These are phyloP conservation scores for Colletotrichum phormii DNA, from an alignment of 2,329 filamentous ascomycete genomes.

Conservation along the genomic window DNA sequence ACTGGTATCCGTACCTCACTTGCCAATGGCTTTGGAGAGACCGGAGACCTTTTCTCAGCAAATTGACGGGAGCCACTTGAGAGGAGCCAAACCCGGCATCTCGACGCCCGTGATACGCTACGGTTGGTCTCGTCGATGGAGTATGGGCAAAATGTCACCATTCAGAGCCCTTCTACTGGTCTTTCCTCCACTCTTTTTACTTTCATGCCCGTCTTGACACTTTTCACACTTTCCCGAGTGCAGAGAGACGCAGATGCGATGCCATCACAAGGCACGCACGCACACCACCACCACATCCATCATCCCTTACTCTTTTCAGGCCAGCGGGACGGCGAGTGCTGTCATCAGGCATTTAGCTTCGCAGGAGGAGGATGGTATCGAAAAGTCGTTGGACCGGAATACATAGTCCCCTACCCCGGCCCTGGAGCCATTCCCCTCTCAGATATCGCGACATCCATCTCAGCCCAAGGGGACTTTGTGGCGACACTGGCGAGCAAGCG, in stretches of 20 bases:
- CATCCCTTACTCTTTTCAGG: not conserved
- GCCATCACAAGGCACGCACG: constrained; percentile 18
- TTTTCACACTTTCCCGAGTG: constrained; percentile 27
- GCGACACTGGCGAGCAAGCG: constrained; percentile 13
- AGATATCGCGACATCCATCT: constrained; percentile 12
- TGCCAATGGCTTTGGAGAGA: not conserved
- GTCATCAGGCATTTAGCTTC: constrained; percentile 4
- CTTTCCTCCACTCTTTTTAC: constrained; percentile 32
- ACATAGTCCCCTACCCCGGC: constrained; percentile 1
- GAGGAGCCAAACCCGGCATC: not conserved
- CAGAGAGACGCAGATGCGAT: constrained; percentile 9
- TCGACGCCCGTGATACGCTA: constrained; percentile 1
- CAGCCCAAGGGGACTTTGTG: constrained; percentile 20
- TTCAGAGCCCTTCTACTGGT: not conserved
- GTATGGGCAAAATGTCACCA: not conserved
- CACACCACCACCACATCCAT: not conserved
- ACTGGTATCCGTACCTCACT: not conserved
- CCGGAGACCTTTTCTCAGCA: not conserved
- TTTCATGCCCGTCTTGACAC: constrained; percentile 23
- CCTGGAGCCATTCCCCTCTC: constrained; percentile 14
- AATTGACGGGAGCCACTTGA: not conserved
- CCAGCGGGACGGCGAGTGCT: not conserved
- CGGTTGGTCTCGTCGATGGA: not conserved
- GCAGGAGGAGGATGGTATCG: not conserved
- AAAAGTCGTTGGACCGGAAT: constrained; percentile 9